These are phyloP conservation scores for Rheum nobile DNA, from an alignment of 148 eudicot species.

Conservation along the genomic window DNA sequence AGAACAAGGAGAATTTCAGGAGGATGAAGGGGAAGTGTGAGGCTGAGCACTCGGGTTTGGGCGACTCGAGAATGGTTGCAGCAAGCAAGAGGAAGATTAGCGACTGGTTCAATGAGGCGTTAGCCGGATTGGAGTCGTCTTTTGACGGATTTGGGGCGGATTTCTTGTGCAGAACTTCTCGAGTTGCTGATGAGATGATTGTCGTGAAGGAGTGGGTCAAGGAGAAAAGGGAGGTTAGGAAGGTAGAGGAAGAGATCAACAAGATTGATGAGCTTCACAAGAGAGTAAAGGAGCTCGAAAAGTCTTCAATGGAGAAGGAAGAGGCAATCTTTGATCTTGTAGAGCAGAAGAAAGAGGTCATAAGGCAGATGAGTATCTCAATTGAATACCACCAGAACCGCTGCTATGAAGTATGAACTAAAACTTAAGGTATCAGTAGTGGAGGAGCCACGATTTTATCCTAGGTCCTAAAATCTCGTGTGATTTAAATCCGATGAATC, in stretches of 20 bases:
- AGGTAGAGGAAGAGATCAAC: constrained; percentile 15
- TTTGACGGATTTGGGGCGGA: constrained; percentile 29
- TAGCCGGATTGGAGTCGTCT: constrained; percentile 24
- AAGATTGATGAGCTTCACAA: constrained; percentile 24
- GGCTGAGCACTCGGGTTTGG: constrained; percentile 26
- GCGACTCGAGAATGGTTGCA: constrained; percentile 9
- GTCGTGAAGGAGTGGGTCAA: constrained; percentile 49
- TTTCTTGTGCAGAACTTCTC: constrained; percentile 36
- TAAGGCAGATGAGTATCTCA: constrained; percentile 68
- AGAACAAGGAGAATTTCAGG: constrained; percentile 42
- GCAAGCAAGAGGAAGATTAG: constrained; percentile 20
- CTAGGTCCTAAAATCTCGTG: too few relatives aligned
- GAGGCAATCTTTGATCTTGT: constrained; percentile 37
- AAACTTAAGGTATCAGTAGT: too few relatives aligned
- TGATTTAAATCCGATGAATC: too few relatives aligned
- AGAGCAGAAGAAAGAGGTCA: constrained; percentile 82
- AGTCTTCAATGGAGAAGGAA: constrained; percentile 37
- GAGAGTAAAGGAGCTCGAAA: constrained; percentile 38
- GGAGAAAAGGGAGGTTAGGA: constrained; percentile 28
- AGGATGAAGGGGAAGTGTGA: constrained; percentile 35
- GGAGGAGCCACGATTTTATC: too few relatives aligned
- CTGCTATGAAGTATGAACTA: constrained; percentile 36
- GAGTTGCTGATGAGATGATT: constrained; percentile 42
- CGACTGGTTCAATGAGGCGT: constrained; percentile 23
- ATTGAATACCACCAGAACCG: constrained; percentile 56